phyloP scores from a whole-genome alignment of 306 rosid species.

The Vigna angularis region DNA sequence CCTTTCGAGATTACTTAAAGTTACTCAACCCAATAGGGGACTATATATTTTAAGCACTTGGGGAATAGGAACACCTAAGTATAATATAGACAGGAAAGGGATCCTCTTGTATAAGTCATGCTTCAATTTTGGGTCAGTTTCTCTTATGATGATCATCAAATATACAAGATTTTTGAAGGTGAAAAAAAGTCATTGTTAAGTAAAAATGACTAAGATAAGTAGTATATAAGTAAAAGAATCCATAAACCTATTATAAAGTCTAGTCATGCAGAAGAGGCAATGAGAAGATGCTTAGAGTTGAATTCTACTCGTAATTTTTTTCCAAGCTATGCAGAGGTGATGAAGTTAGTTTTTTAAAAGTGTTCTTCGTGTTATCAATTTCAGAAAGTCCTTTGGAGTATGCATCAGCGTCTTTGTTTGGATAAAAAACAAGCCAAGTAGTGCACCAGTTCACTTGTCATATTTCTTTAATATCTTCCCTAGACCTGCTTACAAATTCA shows the following conservation, averaged over 20 bases:
- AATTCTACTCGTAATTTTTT: constrained; percentile 48
- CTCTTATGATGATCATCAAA: neutral
- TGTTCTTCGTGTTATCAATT: constrained; percentile 59
- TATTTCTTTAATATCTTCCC: constrained; percentile 93
- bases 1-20: no score
- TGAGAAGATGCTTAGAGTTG: constrained; percentile 73
- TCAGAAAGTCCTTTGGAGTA: constrained; percentile 73
- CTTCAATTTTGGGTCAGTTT: neutral
- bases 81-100: neutral
- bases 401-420: constrained; percentile 37
- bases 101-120: neutral
- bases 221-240: no score
- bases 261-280: constrained; percentile 67
- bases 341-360: no score
- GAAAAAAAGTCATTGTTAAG: no score
- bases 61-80: no score
- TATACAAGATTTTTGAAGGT: no score
- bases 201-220: no score
- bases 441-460: constrained; percentile 70
- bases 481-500: constrained; percentile 47
- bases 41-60: no score
- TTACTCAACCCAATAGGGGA: no score
- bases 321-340: no score
- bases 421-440: constrained; percentile 73
- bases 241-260: neutral